Evolutionary conservation across 371 early-diverging fungal genomes (phyloP), one percentile per base, ranked within the genome.

Genomic region (Lichtheimia hyalospora): DNA sequence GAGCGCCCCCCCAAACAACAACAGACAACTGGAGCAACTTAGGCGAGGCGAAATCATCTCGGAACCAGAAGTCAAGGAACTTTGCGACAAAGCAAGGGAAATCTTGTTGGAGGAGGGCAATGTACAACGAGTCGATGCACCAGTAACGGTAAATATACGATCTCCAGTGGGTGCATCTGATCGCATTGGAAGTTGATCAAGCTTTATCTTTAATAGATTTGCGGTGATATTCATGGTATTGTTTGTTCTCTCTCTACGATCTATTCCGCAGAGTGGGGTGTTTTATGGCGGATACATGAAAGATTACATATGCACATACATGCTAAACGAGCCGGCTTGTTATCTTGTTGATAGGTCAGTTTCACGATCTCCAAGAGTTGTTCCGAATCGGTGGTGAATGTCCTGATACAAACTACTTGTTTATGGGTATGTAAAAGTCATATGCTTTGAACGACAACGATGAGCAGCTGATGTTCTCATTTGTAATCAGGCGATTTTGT

Each of bases 141-240:
- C 99, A 7, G 96, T 99, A 12, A 99, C 99, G 62, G 94, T 92
- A 85, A 48, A 42, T 49, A 3, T 6, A 48, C 5, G 2, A n/a
- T 2, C 18, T 34, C 25, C 28, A 24, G 25, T 41, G 10, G 24
- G 13, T 48, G 34, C 34, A 34, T 34, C 34, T 34, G 34, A 21
- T 54, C 41, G 14, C 13, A 39, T 34, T 6, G n/a, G 16, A 28
- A 8, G 52, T 57, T 50, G 44, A 54, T 18, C 51, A 13, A n/a
- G 63, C 20, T 34, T 49, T 16, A 34, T 55, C 52, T 18, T 34
- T 61, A n/a, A 0, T 69, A 92, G 93, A 93, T 99, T 64, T 99
- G 99, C 73, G 99, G 99, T 25, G 99, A 99, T 72, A 96, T 98
- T 57, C 99, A 99, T 68, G 99, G 78, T 77, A 67, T 34, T 41